phyloP scores from a whole-genome alignment of 345 rosid species.

The Populus deltoides region DNA sequence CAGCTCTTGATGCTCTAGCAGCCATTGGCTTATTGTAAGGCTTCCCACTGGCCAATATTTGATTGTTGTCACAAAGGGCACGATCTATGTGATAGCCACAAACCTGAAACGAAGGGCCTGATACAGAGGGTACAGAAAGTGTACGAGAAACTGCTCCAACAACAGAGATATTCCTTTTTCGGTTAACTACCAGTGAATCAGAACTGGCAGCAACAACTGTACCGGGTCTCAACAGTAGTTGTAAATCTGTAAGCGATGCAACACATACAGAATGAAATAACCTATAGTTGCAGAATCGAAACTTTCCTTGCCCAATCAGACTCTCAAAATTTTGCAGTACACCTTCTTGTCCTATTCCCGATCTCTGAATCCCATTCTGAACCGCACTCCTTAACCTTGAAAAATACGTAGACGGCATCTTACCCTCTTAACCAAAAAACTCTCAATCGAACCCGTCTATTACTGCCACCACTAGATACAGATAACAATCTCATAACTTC shows the following conservation, averaged over 20 bases:
- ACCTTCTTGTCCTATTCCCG: slow-evolving; percentile 35
- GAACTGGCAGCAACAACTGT: slow-evolving; percentile 44
- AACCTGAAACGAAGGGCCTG: slow-evolving; percentile 82
- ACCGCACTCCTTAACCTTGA: slow-evolving; percentile 50
- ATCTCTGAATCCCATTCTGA: slow-evolving; percentile 46
- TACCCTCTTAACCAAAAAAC: slow-evolving; percentile 37
- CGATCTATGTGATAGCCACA: slow-evolving; percentile 84
- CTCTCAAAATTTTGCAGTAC: slow-evolving; percentile 40
- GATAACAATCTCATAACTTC: slow-evolving; percentile 48
- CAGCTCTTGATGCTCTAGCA: slow-evolving; percentile 40
- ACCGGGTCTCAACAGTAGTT: slow-evolving; percentile 48
- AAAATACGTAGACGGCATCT: slow-evolving; percentile 56
- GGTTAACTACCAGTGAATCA: slow-evolving; percentile 50
- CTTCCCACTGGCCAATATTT: slow-evolving; percentile 29
- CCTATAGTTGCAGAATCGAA: slow-evolving; percentile 46
- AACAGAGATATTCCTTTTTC: slow-evolving; percentile 67
- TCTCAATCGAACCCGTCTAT: slow-evolving; percentile 19
- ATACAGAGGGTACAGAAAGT: slow-evolving; percentile 83
- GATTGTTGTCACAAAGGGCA: slow-evolving; percentile 39
- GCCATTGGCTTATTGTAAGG: slow-evolving; percentile 48
- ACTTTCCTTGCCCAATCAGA: slow-evolving; percentile 54
- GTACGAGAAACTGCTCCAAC: slow-evolving; percentile 75
- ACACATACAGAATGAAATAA: slow-evolving; percentile 45
- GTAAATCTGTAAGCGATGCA: slow-evolving; percentile 43
- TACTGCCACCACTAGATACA: slow-evolving; percentile 26